These are phyloP conservation scores for Primulina eburnea DNA, from an alignment of 257 asterid species.

Conservation along the genomic window DNA sequence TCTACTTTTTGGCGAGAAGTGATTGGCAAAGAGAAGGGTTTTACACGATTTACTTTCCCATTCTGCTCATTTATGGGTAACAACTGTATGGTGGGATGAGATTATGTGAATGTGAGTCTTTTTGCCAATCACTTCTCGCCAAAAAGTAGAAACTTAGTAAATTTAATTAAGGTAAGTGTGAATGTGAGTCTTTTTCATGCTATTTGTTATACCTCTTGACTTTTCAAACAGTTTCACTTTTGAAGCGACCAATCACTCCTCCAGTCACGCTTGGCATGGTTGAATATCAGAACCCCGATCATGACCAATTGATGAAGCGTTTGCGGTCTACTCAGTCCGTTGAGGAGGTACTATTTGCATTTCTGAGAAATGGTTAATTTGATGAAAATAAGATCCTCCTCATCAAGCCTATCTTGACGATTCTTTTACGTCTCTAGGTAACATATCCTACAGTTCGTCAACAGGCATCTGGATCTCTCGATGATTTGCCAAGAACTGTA, in stretches of 20 bases:
- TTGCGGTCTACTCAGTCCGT: conserved; percentile 87
- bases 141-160: too few species aligned
- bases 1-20: background rate
- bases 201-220: background rate
- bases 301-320: conserved; percentile 94
- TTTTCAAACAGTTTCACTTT: conserved; percentile 55
- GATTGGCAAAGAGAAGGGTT: background rate
- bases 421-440: conserved; percentile 51
- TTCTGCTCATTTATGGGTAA: background rate
- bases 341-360: conserved; percentile 69
- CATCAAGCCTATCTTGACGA: conserved; percentile 14
- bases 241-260: conserved; percentile 91
- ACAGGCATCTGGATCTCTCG: conserved; percentile 75
- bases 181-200: conserved; percentile 20
- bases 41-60: background rate
- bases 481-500: conserved; percentile 90
- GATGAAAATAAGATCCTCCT: background rate
- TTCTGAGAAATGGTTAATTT: conserved; percentile 15
- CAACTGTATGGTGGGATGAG: background rate
- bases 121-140: too few species aligned
- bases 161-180: too few species aligned
- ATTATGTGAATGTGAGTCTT: too few species aligned
- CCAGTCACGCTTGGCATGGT: conserved; percentile 90
- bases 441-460: conserved; percentile 90
- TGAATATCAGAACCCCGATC: conserved; percentile 83